Percentiles rank a stretch among this genome's conserved stretches.
Evolutionary conservation across 768 basidiomycete genomes (phyloP).

Genomic region (Suillus ampliporus): DNA sequence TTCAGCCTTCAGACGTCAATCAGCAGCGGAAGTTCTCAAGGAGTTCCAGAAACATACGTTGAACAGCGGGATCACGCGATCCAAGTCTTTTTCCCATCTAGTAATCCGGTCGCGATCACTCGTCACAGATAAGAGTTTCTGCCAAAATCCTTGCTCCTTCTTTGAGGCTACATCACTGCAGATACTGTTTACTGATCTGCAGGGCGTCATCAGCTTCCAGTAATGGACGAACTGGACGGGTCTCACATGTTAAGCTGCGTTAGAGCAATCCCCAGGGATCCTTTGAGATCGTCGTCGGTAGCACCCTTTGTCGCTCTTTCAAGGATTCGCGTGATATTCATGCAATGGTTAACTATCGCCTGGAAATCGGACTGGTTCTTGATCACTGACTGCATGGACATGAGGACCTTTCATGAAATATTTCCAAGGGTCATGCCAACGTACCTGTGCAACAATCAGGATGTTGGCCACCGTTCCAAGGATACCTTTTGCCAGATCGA

Average conservation of each 20-base stretch:
- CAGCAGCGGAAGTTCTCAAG: background rate
- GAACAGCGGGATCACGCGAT: background rate
- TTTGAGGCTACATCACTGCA: background rate
- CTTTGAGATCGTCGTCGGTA: background rate
- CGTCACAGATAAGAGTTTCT: background rate
- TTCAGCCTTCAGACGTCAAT: no score
- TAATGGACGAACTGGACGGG: no score
- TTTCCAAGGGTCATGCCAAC: background rate
- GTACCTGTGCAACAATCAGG: background rate
- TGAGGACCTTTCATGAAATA: background rate
- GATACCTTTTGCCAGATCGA: background rate
- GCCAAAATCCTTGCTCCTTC: background rate
- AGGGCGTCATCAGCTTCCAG: no score
- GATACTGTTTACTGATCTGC: background rate
- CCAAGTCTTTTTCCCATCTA: constrained; percentile 5
- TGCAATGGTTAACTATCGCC: background rate
- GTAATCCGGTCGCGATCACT: background rate
- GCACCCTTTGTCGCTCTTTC: background rate
- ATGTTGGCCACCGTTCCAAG: background rate
- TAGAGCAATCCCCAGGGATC: background rate
- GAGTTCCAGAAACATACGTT: background rate
- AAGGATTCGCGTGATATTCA: background rate
- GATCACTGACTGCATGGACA: background rate
- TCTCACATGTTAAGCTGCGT: constrained; percentile 4
- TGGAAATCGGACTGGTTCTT: constrained; percentile 1